Evolutionary conservation across 352 stramenopile species (phyloP), one percentile per base, ranked within the genome.

Genomic region (Globisporangium apiculatum): DNA sequence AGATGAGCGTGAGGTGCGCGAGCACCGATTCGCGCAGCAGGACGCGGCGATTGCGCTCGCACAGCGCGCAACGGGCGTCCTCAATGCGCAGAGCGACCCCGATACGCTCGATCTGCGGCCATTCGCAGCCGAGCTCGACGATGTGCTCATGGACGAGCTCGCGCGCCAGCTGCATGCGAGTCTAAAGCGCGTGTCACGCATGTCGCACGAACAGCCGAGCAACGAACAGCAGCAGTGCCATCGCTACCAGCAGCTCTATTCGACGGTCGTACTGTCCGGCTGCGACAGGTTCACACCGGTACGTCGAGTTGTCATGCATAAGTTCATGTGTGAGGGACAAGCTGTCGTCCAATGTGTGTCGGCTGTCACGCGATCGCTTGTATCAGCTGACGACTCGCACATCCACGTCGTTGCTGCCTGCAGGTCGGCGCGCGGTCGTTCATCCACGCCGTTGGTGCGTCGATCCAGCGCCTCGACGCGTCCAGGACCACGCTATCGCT

Each of bases 391-490:
- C 40, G 40, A 6, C 40, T 43, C 53, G n/a, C 52, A 89, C 38
- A 75, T 83, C 35, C 78, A 90, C 54, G 69, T 68, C 0, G 67
- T 90, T 18, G 83, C 78, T 2, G 48, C 68, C 24, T 31, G 24
- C 52, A 89, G 78, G 75, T 92, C 43, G 82, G 82, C 0, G 76
- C 89, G 58, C 79, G 82, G 1, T 75, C 79, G 46, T 83, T 92
- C 38, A 75, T 83, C 35, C 78, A 90, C 54, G 69, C 69, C 0
- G 67, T 90, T 18, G 83, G 79, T 2, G 48, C 68, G 6, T 61
- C 56, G 0, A 65, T 90, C 17, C 69, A 69, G n/a, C 60, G 64
- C 14, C 64, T 92, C 4, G 69, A 88, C 51, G 79, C 71, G 42
- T 88, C 78, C 2, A 60, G 64, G 11, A 83, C 78, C 3, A 57